Percentiles rank a stretch among this genome's conserved stretches.
Evolutionary conservation across 176 grass and related monocot genomes (phyloP).

Genomic region (Rhipidocladum racemiflorum): DNA sequence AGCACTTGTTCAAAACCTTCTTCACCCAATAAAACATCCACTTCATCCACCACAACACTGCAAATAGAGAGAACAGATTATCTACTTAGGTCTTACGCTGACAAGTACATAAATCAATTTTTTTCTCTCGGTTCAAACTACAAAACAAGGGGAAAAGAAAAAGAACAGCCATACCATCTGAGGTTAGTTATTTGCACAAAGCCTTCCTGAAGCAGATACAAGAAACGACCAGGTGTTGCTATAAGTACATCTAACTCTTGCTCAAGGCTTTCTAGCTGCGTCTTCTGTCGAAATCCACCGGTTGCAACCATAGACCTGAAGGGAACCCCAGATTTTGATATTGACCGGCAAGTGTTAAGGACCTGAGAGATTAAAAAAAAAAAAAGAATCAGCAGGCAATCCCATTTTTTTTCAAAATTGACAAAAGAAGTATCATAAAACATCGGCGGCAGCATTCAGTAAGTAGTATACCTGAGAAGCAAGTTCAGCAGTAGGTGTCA

Average conservation of each 20-base stretch:
- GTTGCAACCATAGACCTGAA: slow-evolving; percentile 96
- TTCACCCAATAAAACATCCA: slow-evolving; percentile 87
- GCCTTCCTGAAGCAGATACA: slow-evolving; percentile 79
- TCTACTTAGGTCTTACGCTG: not conserved
- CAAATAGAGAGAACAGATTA: slow-evolving; percentile 1
- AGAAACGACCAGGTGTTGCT: slow-evolving; percentile 82
- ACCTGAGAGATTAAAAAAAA: slow-evolving; percentile 45
- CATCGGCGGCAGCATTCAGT: not conserved
- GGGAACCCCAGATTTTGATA: slow-evolving; percentile 74
- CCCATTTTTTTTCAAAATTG: not conserved
- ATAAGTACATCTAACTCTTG: slow-evolving; percentile 88
- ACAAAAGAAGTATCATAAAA: not conserved
- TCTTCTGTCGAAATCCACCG: slow-evolving; percentile 84
- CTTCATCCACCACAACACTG: slow-evolving; percentile 93
- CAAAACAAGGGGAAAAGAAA: not conserved
- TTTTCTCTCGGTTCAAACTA: not conserved
- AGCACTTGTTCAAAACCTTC: slow-evolving; percentile 90
- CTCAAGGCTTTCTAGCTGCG: slow-evolving; percentile 78
- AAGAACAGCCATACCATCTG: slow-evolving; percentile 56
- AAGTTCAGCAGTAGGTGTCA: slow-evolving; percentile 87
- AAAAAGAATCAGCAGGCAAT: not conserved
- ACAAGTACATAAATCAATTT: not conserved
- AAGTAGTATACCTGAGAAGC: slow-evolving; percentile 62
- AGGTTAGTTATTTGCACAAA: slow-evolving; percentile 74
- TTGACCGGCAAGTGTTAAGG: slow-evolving; percentile 71